Evolutionary conservation across 1,139 yeast species (phyloP).

Genomic region (Pneumocystis wakefieldiae): DNA sequence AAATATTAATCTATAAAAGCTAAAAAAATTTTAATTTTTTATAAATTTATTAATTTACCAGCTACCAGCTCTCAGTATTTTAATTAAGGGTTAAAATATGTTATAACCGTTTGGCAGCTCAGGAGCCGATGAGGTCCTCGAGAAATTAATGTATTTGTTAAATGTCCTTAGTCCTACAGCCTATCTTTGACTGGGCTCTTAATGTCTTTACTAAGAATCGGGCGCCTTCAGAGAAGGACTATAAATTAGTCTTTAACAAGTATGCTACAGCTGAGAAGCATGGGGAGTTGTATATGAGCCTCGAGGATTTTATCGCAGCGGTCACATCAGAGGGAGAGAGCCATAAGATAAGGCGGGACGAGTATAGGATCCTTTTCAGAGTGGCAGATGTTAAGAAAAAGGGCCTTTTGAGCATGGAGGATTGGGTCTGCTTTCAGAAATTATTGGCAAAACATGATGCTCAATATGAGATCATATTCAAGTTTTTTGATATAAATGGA

Average conservation of each 20-base stretch:
- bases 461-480: constrained; percentile 31
- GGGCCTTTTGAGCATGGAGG: not conserved
- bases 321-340: constrained; percentile 32
- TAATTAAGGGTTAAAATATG: too few species aligned
- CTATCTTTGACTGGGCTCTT: not conserved
- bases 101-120: not conserved
- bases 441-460: constrained; percentile 20
- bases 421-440: constrained; percentile 22
- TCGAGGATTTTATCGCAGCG: constrained; percentile 30
- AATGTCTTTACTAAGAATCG: not conserved
- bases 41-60: too few species aligned
- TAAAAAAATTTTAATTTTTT: too few species aligned
- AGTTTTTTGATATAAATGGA: constrained; percentile 29
- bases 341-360: constrained; percentile 28
- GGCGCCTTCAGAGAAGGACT: not conserved
- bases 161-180: not conserved
- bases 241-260: not conserved
- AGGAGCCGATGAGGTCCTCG: not conserved
- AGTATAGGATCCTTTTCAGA: constrained; percentile 31
- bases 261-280: not conserved
- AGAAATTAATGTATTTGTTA: not conserved
- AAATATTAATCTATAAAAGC: too few species aligned
- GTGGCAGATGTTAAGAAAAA: constrained; percentile 27
- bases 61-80: too few species aligned
- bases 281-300: constrained; percentile 34